phyloP scores from a whole-genome alignment of 73 alveolate genomes.

The Paramecium caudatum region DNA sequence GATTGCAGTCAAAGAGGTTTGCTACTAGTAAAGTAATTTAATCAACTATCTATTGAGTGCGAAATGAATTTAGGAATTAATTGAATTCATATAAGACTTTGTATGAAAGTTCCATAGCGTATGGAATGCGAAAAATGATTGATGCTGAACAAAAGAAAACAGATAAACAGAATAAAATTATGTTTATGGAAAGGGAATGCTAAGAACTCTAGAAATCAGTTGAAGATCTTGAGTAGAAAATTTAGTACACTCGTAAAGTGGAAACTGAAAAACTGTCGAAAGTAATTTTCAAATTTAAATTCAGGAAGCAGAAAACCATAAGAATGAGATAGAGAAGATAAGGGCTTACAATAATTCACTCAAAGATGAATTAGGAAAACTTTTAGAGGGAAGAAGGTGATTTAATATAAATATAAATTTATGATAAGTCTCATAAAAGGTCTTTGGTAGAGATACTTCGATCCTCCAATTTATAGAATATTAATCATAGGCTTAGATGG shows the following conservation, averaged over 20 bases:
- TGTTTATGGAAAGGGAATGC: slow-evolving; percentile 76
- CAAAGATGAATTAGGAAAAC: slow-evolving; percentile 70
- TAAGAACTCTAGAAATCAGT: slow-evolving; percentile 69
- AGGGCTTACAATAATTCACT: slow-evolving; percentile 57
- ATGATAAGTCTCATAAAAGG: slow-evolving; percentile 46
- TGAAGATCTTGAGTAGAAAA: slow-evolving; percentile 72
- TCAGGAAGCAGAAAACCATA: slow-evolving; percentile 70
- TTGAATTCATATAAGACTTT: slow-evolving; percentile 93
- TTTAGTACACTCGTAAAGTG: slow-evolving; percentile 60
- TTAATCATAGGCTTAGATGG: slow-evolving; percentile 59
- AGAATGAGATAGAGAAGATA: slow-evolving; percentile 67
- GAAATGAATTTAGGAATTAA: slow-evolving; percentile 72
- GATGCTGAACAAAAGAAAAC: slow-evolving; percentile 78
- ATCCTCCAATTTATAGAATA: slow-evolving; percentile 38
- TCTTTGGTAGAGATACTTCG: slow-evolving; percentile 7
- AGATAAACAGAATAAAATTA: slow-evolving; percentile 71
- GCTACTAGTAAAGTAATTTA: slow-evolving; percentile 65
- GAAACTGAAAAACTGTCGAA: slow-evolving; percentile 73
- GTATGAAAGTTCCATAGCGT: slow-evolving; percentile 98
- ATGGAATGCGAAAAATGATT: slow-evolving; percentile 96
- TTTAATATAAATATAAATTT: slow-evolving; percentile 27
- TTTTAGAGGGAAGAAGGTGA: slow-evolving; percentile 75
- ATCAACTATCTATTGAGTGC: slow-evolving; percentile 22
- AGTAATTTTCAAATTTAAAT: background rate
- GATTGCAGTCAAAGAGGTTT: slow-evolving; percentile 81